Percentiles rank a stretch among this genome's conserved stretches.
Conservation (phyloP, 352 stramenopile species). For the Globisporangium mamillatum region DNA sequence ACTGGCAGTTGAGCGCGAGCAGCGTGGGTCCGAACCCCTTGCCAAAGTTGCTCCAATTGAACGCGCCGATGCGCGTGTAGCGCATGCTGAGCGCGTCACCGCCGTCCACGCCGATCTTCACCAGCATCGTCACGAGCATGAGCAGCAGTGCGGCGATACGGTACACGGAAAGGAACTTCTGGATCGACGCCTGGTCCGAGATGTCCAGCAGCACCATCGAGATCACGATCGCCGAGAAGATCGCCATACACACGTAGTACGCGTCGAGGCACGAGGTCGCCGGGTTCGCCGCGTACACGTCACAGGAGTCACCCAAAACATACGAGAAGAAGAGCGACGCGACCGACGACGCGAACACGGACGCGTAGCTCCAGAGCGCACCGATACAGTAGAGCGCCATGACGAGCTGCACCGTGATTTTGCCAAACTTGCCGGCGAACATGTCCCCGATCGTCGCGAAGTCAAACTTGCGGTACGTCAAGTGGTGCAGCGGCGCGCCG, state of each 20-base stretch:
- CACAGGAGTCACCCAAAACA: conserved; percentile 55
- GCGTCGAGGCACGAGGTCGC: conserved; percentile 49
- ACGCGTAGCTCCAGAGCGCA: conserved; percentile 82
- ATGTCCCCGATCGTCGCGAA: conserved; percentile 80
- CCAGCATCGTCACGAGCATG: conserved; percentile 74
- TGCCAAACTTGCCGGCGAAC: conserved; percentile 74
- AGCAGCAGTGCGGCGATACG: conserved; percentile 72
- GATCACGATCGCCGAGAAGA: conserved; percentile 75
- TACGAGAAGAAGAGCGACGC: conserved; percentile 78
- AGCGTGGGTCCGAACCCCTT: conserved; percentile 79
- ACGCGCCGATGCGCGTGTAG: conserved; percentile 43
- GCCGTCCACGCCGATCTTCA: conserved; percentile 71
- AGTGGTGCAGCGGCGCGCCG: conserved; percentile 50
- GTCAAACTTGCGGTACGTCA: conserved; percentile 87
- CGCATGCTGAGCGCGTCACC: conserved; percentile 33
- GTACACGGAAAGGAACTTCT: conserved; percentile 83
- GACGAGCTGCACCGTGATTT: conserved; percentile 62
- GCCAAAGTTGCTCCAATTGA: conserved; percentile 82
- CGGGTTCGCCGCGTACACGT: conserved; percentile 57
- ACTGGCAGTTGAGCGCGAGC: conserved; percentile 86
- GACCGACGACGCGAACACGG: conserved; percentile 84
- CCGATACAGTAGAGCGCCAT: conserved; percentile 76
- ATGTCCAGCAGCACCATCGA: conserved; percentile 85
- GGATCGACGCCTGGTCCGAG: conserved; percentile 74
- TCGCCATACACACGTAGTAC: conserved; percentile 76